Evolutionary conservation across 352 stramenopile genomes (phyloP).

Genomic region (Phytophthora capsici): DNA sequence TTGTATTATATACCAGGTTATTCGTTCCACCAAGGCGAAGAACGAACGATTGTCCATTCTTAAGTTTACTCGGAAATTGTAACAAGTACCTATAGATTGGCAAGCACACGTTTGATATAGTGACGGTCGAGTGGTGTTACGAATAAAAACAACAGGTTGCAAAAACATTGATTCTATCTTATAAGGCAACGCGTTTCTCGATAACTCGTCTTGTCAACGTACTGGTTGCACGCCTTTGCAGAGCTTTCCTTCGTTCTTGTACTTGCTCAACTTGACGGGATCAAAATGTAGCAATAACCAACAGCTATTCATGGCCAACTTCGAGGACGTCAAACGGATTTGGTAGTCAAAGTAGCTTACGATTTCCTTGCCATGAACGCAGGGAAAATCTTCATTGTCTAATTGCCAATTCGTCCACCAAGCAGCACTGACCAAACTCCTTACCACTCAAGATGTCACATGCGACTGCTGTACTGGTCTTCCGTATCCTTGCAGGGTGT

Average conservation of each 20-base stretch:
- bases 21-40: constrained; percentile 69
- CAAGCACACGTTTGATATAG: no score
- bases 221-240: constrained; percentile 3
- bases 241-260: constrained; percentile 1
- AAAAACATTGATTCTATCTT: no score
- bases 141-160: no score
- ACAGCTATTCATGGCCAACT: constrained; percentile 14
- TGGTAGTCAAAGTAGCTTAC: neutral
- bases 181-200: no score
- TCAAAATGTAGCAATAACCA: neutral
- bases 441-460: constrained; percentile 24
- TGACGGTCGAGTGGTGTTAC: no score
- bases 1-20: constrained; percentile 54
- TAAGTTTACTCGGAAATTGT: constrained; percentile 55
- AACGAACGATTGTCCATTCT: constrained; percentile 83
- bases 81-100: no score
- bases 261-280: neutral
- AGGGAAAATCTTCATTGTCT: constrained; percentile 3
- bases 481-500: constrained; percentile 36
- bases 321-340: constrained; percentile 18
- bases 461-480: constrained; percentile 25
- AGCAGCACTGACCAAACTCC: neutral
- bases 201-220: no score
- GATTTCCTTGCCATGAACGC: neutral
- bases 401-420: constrained; percentile 3